Evolutionary conservation across 1,139 yeast species (phyloP), one percentile per base, ranked within the genome.

Genomic region (Magnusiomyces fungicola): DNA sequence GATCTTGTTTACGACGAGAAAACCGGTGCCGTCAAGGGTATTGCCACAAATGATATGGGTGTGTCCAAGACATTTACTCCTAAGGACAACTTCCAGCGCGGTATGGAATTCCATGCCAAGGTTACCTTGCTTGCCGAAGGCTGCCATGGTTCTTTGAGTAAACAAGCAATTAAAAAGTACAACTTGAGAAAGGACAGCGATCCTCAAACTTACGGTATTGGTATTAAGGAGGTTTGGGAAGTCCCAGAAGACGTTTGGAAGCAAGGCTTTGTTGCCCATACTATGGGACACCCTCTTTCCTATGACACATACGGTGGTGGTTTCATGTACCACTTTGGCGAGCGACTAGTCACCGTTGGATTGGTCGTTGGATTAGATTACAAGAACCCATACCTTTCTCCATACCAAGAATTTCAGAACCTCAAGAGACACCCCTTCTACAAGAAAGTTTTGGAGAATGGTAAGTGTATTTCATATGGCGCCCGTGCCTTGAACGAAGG

Each of bases 401-500:
- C 98, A 21, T 92, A 88, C 68, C 88, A 87, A 65, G 98, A 92
- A 69, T 92, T 92, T 66, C 98, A 92, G 70, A 80, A 80, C 58
- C 78, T 92, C 94, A 92, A 92, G 67, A 81, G 78, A 42, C 97
- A 92, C 66, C 96, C 97, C 3, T 84, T 76, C 66, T 92, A 87
- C 64, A 71, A 80, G n/a, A 70, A 78, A 27, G 83, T 83, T 0
- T 72, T 92, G 49, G 77, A 80, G 59, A 96, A 95, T 29, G 98
- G 98, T 25, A 86, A 83, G 63, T 92, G 97, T 66, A 75, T 92
- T 25, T 83, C 95, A 2, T 92, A 92, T 61, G 98, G 88, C 25
- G 98, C 98, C 3, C 77, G 98, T 59, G 96, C 97, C 0, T 75
- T 92, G 56, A 90, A 90, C 63, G 98, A 92, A 70, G 98, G 98